phyloP scores from a whole-genome alignment of 2,329 filamentous ascomycete genomes.

The Talaromyces sp. region DNA sequence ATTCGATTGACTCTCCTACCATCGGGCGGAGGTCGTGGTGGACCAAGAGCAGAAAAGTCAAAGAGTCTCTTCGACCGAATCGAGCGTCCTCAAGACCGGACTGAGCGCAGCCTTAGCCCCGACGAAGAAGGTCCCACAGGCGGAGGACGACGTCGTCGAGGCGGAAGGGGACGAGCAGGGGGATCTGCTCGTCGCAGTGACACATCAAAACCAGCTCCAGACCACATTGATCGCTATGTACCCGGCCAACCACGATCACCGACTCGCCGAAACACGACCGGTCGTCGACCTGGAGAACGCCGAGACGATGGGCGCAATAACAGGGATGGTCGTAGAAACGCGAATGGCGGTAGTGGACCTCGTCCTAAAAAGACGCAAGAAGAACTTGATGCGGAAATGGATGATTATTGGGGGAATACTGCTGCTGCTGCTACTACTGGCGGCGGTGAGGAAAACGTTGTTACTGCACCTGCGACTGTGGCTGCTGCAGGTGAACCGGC shows the following conservation, averaged over 20 bases:
- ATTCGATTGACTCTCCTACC: conserved; percentile 68
- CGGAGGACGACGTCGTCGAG: conserved; percentile 27
- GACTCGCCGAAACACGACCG: conserved; percentile 41
- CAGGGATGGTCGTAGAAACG: conserved; percentile 37
- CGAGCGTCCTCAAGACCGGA: conserved; percentile 40
- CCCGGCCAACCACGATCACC: conserved; percentile 51
- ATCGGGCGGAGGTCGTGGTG: conserved; percentile 27
- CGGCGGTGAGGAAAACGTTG: conserved; percentile 28
- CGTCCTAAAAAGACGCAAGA: conserved; percentile 81
- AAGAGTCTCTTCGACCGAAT: conserved; percentile 64
- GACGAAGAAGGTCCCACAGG: conserved; percentile 30
- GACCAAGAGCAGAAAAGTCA: conserved; percentile 45
- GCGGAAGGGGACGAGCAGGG: conserved; percentile 23
- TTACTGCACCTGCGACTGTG: conserved; percentile 16
- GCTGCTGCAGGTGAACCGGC: not conserved
- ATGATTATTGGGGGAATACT: conserved; percentile 70
- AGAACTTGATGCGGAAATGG: conserved; percentile 95
- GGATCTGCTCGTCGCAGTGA: conserved; percentile 49
- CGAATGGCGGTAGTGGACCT: conserved; percentile 30
- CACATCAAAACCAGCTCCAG: conserved; percentile 52
- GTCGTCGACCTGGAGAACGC: conserved; percentile 34
- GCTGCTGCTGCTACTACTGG: conserved; percentile 35
- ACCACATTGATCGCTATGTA: conserved; percentile 73
- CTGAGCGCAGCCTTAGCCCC: conserved; percentile 41
- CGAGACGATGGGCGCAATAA: conserved; percentile 23